Evolutionary conservation across 805 yeast species (phyloP), one percentile per base, ranked within the genome.

Genomic region (Teunomyces pallodes): DNA sequence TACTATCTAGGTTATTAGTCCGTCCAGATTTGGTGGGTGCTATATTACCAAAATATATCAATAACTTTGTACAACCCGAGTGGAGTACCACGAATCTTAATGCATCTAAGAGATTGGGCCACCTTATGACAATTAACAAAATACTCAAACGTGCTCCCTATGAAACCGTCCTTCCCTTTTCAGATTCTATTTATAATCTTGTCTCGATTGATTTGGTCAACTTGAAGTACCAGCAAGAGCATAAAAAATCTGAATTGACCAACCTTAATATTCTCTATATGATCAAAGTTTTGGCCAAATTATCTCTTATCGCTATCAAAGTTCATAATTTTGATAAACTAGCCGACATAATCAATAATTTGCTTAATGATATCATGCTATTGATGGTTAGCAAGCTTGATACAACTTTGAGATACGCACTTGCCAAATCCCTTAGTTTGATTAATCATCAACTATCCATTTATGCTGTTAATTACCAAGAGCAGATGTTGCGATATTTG

Each of bases 391-490:
- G 75, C 41, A 66, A 62, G 1, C 55, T 70, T 31, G 87, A 81
- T 46, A 80, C 87, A 0, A 66, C 70, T 2, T 76, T 85, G 2
- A 67, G 97, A 46, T 84, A 83, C 52, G 69, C 81, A 1, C 69
- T 84, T 30, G 87, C 96, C 0, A 86, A 85, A 59, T 81, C 84
- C 20, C 62, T 86, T 26, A 79, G 86, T 4, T 72, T 80, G 40
- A 59, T 88, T 4, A 60, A 69, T 9, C 45, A 62, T 5, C 54
- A 70, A 3, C 53, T 79, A 12, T 65, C 69, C 1, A 46, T 52
- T 0, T 64, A 64, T 1, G 70, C 74, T 1, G 50, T 53, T 9
- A 73, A 72, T 24, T 70, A 74, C 51, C 72, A 70, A n/a, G 56
- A 59, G 5, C 86, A 82, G 47, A 48, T 81, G 13, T 61, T 73